These are phyloP conservation scores for Tulasnella sp. DNA, from an alignment of 768 basidiomycete species.

Conservation along the genomic window DNA sequence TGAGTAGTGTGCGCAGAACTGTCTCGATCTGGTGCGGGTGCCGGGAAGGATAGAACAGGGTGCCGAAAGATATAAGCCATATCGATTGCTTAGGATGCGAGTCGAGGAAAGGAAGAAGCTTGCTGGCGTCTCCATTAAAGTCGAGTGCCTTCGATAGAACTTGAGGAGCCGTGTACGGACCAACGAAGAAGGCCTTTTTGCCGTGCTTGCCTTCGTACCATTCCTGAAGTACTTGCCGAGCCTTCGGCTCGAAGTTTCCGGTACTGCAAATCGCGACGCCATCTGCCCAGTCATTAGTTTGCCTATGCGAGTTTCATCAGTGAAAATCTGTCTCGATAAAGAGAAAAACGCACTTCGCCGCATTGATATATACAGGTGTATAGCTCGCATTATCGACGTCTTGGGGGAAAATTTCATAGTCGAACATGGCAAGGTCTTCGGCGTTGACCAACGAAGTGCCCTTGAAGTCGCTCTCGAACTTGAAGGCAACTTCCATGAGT, in stretches of 20 bases:
- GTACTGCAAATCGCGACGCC: conserved; percentile 16
- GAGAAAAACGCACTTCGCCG: too few relatives aligned
- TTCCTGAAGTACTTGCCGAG: not conserved
- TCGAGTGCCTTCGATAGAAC: not conserved
- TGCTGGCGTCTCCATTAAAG: not conserved
- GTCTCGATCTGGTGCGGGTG: conserved; percentile 18
- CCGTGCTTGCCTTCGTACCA: conserved; percentile 28
- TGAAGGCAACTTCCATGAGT: not conserved
- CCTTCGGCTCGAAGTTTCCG: conserved; percentile 7
- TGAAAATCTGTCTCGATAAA: not conserved
- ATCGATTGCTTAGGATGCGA: conserved; percentile 17
- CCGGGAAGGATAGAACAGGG: conserved; percentile 18
- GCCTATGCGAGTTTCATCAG: not conserved
- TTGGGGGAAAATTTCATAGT: conserved; percentile 27
- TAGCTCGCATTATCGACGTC: not conserved
- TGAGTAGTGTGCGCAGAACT: conserved; percentile 1
- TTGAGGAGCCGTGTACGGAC: conserved; percentile 2
- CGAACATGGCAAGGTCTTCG: not conserved
- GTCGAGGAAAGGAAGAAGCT: conserved; percentile 20
- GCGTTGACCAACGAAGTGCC: not conserved
- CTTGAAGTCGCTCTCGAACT: not conserved
- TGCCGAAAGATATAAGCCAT: conserved; percentile 24
- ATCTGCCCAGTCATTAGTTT: not conserved
- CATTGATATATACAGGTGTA: conserved; percentile 11
- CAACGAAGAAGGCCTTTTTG: conserved; percentile 9